Conservation (phyloP, 352 stramenopile species). For the Phytophthora crassamura region DNA sequence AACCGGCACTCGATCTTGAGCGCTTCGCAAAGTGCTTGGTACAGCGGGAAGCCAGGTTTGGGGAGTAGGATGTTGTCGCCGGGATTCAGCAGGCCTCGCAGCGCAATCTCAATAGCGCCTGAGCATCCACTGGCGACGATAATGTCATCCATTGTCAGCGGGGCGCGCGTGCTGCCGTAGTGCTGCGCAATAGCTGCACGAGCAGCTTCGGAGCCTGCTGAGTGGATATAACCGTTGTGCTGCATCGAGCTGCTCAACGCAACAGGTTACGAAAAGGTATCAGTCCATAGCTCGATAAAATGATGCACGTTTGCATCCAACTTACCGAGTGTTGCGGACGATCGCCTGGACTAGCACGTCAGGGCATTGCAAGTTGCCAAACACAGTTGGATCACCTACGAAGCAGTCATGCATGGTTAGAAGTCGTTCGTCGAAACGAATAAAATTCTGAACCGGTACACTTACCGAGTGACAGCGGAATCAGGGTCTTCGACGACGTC, state of each 20-base stretch:
- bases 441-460: background rate
- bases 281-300: background rate
- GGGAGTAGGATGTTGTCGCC: constrained; percentile 94
- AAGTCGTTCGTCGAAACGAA: background rate
- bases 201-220: constrained; percentile 84
- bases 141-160: constrained; percentile 91
- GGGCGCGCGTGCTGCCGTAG: constrained; percentile 63
- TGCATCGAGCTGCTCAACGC: constrained; percentile 66
- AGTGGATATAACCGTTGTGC: constrained; percentile 94
- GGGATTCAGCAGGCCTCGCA: constrained; percentile 91
- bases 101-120: constrained; percentile 93
- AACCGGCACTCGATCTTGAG: constrained; percentile 92
- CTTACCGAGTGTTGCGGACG: constrained; percentile 68
- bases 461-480: constrained; percentile 91
- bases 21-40: constrained; percentile 94
- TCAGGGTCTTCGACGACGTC: constrained; percentile 90
- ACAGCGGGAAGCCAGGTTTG: constrained; percentile 94
- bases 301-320: background rate
- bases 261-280: background rate
- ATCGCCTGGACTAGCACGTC: constrained; percentile 86
- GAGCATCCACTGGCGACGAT: constrained; percentile 95
- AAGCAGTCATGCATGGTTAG: background rate
- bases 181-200: constrained; percentile 89
- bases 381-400: constrained; percentile 92
- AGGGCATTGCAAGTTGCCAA: constrained; percentile 92